Base-by-base conservation (phyloP, 2,329 filamentous ascomycete species). In the Aspergillus latus region DNA sequence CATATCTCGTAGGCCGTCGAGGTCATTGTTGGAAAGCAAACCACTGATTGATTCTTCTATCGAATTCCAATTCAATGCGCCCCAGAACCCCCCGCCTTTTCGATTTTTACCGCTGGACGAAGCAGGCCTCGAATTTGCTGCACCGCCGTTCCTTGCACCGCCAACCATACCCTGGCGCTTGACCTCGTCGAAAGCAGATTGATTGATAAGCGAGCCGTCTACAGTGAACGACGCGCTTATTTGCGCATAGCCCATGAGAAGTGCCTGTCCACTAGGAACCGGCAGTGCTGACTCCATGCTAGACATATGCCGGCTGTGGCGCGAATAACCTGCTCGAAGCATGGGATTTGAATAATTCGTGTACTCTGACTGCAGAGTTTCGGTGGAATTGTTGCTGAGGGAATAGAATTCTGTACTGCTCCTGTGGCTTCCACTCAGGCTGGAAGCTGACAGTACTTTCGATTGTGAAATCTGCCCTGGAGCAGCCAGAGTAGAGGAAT, bases 201-300 rank as follows among this genome's bases (percentile, higher is more conserved):
- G 86, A 66, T 95, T 93, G 58, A 99, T 86, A 21, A 99, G 78
- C 1, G 94, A 96, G 0, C 92, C 92, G 68, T 99, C 94, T 5
- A 99, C 77, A 0, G 87, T 91, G 65, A 99, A 99, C 0, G 90
- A 92, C 3, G 94, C 94, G 72, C 91, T 89, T 2, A 97, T 85
- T 66, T 99, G 94, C 2, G 90, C 93, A 74, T 96, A 99, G 0
- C 92, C 94, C 94, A 99, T 99, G 86, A 99, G 95, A 52, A 99
- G 77, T 1, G 88, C 87, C 70, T 97, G 92, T 52, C 61, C 63
- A 42, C 67, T 64, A 16, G 59, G 52, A 6, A 59, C 30, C 29
- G 59, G 66, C 10, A 57, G 60, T 45, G 52, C 59, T 16, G 69
- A 52, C 60, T 72, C 58, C 44, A 78, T 62, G 56, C 72, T 76